phyloP scores from a whole-genome alignment of 164 flowering plant species.

The Taxillus chinensis region DNA sequence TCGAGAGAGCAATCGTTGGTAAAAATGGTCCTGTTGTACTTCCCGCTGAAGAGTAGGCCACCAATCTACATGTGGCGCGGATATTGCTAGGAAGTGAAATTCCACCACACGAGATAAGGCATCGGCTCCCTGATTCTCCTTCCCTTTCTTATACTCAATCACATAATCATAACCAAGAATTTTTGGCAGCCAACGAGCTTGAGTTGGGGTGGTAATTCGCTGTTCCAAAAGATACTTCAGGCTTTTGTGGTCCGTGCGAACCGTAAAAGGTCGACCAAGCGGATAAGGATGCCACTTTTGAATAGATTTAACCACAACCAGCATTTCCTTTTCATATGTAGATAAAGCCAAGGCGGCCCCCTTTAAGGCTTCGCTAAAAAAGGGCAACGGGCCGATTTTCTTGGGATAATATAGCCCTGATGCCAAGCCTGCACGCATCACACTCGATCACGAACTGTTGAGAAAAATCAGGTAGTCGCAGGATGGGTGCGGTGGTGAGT shows the following conservation, averaged over 20 bases:
- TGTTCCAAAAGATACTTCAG: too few relatives aligned
- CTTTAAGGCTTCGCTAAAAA: conserved; percentile 1
- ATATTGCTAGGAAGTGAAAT: too few relatives aligned
- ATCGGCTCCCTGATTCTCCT: too few relatives aligned
- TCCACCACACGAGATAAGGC: too few relatives aligned
- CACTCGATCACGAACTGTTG: too few relatives aligned
- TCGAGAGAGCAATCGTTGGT: background rate
- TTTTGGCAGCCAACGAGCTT: too few relatives aligned
- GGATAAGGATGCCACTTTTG: too few relatives aligned
- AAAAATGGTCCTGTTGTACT: conserved; percentile 1
- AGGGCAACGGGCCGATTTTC: background rate
- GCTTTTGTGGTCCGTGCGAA: too few relatives aligned
- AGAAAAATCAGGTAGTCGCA: background rate
- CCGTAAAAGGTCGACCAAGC: too few relatives aligned
- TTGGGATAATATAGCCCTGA: background rate
- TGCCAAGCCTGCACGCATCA: background rate
- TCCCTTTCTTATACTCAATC: too few relatives aligned
- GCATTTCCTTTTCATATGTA: background rate
- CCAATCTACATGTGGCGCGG: background rate
- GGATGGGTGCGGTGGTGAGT: background rate
- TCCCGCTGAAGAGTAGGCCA: background rate
- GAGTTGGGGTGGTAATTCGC: too few relatives aligned
- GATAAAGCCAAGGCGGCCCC: background rate
- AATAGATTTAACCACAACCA: background rate
- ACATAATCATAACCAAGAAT: too few relatives aligned